Base-by-base conservation (phyloP, 2,329 filamentous ascomycete species). In the Fusarium nurragi region DNA sequence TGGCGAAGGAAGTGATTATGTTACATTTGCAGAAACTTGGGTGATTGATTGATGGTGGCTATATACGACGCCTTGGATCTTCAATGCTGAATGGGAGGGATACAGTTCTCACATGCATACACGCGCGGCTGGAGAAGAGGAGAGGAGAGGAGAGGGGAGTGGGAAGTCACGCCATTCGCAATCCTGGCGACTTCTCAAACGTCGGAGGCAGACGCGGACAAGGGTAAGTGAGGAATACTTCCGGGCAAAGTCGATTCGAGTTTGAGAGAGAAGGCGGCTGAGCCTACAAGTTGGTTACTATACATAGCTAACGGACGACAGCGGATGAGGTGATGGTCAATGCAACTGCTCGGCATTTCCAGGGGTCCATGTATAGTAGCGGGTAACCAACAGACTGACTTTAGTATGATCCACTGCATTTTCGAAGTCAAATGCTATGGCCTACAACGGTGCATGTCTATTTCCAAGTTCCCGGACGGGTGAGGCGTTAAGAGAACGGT, bases 21-120 rank as follows among this genome's bases (percentile, higher is more conserved):
- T 28, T 28, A 5, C 26, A 13, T 28, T 14, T 6, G 12, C 14
- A 28, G 6, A 28, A 28, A 5, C 12, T 28, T 28, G 26, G 26
- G 26, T 28, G 23, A 25, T 28, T 13, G 26, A 28, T 13, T 14
- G 26, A 28, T 28, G n/a, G n/a, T n/a, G n/a, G n/a, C n/a, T n/a
- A n/a, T n/a, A n/a, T n/a, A n/a, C n/a, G n/a, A n/a, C n/a, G n/a
- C n/a, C n/a, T 46, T 59, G n/a, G 16, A n/a, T n/a, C 32, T n/a
- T 34, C 32, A 34, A 59, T 32, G 34, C 34, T 44, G n/a, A 25
- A 43, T 48, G 49, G 4, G 16, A 53, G 4, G 16, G 9, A 34
- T 63, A 66, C 39, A 57, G 51, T 63, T 63, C 57, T 64, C 52
- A 54, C 62, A 50, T 66, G 58, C 57, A 65, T 66, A 66, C 58